phyloP scores from a whole-genome alignment of 768 basidiomycete genomes.

The Myochromella boudieri region DNA sequence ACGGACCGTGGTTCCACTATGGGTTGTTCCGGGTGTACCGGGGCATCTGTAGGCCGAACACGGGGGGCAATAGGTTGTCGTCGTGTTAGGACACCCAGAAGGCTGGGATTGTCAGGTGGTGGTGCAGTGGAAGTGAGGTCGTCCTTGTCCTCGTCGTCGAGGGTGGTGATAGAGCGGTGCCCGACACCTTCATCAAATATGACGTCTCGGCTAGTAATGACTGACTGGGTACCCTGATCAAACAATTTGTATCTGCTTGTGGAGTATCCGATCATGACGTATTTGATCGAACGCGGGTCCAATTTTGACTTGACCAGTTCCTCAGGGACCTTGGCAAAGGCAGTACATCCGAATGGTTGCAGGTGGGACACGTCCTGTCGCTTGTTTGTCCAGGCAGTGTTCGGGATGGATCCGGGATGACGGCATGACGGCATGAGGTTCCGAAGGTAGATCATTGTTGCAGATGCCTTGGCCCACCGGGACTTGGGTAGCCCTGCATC shows the following conservation, averaged over 20 bases:
- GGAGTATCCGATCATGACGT: constrained; percentile 20
- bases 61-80: not conserved
- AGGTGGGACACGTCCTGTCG: too few species aligned
- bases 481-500: too few species aligned
- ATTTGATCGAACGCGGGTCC: constrained; percentile 17
- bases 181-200: constrained; percentile 22
- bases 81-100: not conserved
- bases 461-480: not conserved
- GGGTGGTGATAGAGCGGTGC: constrained; percentile 3
- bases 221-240: constrained; percentile 1
- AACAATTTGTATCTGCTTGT: constrained; percentile 17
- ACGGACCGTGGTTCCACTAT: too few species aligned
- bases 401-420: not conserved
- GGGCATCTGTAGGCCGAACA: not conserved
- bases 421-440: not conserved
- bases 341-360: constrained; percentile 28
- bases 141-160: too few species aligned
- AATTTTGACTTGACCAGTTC: constrained; percentile 16
- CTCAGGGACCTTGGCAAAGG: too few species aligned
- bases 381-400: not conserved
- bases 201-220: constrained; percentile 18
- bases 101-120: not conserved
- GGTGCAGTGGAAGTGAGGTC: not conserved
- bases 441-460: not conserved
- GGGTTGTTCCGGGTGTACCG: not conserved